phyloP scores from a whole-genome alignment of 768 basidiomycete species.

The Russula lepida region DNA sequence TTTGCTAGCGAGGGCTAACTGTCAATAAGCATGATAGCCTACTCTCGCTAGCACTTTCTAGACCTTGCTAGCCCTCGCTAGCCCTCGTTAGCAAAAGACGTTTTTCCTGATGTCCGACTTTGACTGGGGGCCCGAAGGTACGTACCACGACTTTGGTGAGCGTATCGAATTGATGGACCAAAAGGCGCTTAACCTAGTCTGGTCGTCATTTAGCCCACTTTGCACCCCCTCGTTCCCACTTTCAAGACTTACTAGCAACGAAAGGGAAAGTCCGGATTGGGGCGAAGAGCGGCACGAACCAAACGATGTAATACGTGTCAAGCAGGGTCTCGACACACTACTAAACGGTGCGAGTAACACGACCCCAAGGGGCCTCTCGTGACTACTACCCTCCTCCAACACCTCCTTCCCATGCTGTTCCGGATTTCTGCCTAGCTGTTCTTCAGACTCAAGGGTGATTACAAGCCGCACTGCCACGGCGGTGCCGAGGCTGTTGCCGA shows the following conservation, averaged over 20 bases:
- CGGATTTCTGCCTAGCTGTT: too few relatives aligned
- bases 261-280: conserved; percentile 59
- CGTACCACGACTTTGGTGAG: too few relatives aligned
- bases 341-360: conserved; percentile 37
- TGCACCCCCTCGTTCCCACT: not conserved
- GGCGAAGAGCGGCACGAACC: conserved; percentile 59
- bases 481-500: conserved; percentile 87
- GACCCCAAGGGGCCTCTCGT: conserved; percentile 33
- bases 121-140: not conserved
- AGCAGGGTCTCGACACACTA: conserved; percentile 38
- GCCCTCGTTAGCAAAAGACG: too few relatives aligned
- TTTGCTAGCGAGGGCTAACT: too few relatives aligned
- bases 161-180: too few relatives aligned
- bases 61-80: too few relatives aligned
- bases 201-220: not conserved
- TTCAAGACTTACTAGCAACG: conserved; percentile 51
- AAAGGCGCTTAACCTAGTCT: conserved; percentile 54
- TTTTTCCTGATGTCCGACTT: too few relatives aligned
- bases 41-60: too few relatives aligned
- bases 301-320: conserved; percentile 58
- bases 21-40: too few relatives aligned
- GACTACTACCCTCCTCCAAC: not conserved
- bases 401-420: not conserved
- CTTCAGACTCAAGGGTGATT: conserved; percentile 28
- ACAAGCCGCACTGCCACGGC: conserved; percentile 50